phyloP scores from a whole-genome alignment of 306 rosid genomes.

The Rubus parviflorus region DNA sequence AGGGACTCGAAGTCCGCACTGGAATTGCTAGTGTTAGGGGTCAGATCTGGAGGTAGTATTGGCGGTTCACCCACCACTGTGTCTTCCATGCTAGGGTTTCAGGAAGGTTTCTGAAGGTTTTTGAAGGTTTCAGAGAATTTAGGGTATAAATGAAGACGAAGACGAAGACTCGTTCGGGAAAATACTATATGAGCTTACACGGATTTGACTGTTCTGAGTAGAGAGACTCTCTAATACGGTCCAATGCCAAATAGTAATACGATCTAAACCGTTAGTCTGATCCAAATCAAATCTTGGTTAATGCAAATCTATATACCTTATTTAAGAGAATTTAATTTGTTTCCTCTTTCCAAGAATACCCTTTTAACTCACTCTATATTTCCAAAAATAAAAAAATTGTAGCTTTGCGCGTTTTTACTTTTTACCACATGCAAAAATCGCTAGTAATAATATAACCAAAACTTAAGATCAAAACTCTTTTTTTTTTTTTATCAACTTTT shows the following conservation, averaged over 20 bases:
- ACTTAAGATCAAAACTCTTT: no score
- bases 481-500: no score
- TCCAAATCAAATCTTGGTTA: no score
- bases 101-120: neutral
- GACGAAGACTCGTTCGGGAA: neutral
- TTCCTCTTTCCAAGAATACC: neutral
- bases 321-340: neutral
- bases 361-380: no score
- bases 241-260: neutral
- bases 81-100: conserved; percentile 4
- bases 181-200: neutral
- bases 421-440: neutral
- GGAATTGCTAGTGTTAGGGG: conserved; percentile 11
- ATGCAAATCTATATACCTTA: no score
- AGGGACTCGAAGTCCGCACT: conserved; percentile 42
- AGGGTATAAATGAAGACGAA: neutral
- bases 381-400: no score
- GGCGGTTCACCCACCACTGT: neutral
- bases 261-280: neutral
- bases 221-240: neutral
- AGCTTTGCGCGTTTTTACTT: no score
- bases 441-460: no score
- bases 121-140: neutral
- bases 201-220: neutral
- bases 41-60: neutral